Percentiles rank a stretch among this genome's conserved stretches.
These are phyloP conservation scores for Fusarium metavorans DNA, from an alignment of 2,329 filamentous ascomycete genomes.

Conservation along the genomic window DNA sequence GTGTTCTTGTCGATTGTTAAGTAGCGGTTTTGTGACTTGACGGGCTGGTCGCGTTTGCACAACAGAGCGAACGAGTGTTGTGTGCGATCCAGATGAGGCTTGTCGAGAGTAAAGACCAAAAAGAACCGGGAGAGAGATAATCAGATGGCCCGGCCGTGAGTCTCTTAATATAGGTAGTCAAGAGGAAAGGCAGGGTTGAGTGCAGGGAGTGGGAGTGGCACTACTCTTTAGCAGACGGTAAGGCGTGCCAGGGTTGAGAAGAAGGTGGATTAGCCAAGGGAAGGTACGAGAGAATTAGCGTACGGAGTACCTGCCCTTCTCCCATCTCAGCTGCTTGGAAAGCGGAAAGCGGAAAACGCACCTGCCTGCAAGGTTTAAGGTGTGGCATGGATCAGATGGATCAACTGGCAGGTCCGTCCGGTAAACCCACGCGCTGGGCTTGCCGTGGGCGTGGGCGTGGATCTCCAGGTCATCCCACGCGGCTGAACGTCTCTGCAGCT, in stretches of 20 bases:
- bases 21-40: background rate
- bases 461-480: background rate
- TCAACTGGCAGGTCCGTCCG: background rate
- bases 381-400: background rate
- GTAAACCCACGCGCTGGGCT: background rate
- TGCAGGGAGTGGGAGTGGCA: background rate
- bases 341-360: background rate
- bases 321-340: background rate
- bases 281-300: background rate
- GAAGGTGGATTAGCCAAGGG: background rate
- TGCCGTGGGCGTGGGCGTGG: background rate
- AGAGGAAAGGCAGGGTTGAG: background rate
- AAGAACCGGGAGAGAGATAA: background rate
- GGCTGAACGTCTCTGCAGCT: background rate
- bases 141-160: background rate
- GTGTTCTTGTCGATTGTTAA: background rate
- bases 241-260: background rate
- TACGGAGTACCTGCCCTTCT: background rate
- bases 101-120: background rate
- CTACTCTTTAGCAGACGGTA: background rate
- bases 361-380: slow-evolving; percentile 1
- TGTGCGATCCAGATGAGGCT: background rate
- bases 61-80: background rate
- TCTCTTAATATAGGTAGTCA: slow-evolving; percentile 4
- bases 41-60: slow-evolving; percentile 5